A percentile compares a stretch with the other conserved stretches of the same genome.
Evolutionary conservation across 108 stramenopile species (phyloP).

Genomic region (Licmophora abbreviata): DNA sequence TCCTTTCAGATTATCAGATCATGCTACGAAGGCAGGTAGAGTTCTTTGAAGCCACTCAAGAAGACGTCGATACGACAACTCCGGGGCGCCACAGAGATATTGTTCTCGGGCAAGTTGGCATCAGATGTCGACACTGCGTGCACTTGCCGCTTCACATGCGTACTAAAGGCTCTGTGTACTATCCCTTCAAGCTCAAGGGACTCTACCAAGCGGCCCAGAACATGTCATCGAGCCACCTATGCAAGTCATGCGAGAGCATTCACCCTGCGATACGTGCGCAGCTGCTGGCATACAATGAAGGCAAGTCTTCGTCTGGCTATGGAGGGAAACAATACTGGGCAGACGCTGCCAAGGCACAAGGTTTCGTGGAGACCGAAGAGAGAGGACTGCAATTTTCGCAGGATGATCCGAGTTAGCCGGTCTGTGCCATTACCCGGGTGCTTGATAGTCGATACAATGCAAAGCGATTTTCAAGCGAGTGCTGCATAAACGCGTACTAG

Average conservation of each 20-base stretch:
- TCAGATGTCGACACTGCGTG: slow-evolving; percentile 45
- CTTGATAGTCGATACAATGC: too few species aligned
- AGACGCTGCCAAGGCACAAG: slow-evolving; percentile 25
- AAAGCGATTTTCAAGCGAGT: too few species aligned
- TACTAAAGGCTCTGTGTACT: slow-evolving; percentile 27
- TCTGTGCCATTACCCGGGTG: too few species aligned
- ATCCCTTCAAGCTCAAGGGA: slow-evolving; percentile 25
- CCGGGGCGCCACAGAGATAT: slow-evolving; percentile 37
- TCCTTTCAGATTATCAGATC: slow-evolving; percentile 39
- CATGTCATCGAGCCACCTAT: slow-evolving; percentile 30
- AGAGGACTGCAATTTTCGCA: too few species aligned
- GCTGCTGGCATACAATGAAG: slow-evolving; percentile 6
- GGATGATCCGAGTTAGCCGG: too few species aligned
- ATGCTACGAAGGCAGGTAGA: slow-evolving; percentile 41
- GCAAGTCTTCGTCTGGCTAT: slow-evolving; percentile 39
- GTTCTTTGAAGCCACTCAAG: slow-evolving; percentile 24
- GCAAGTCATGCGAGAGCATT: slow-evolving; percentile 20
- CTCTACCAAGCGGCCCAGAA: slow-evolving; percentile 44
- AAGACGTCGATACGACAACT: slow-evolving; percentile 27
- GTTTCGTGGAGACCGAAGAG: slow-evolving; percentile 5
- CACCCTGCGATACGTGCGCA: slow-evolving; percentile 5
- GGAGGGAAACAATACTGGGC: slow-evolving; percentile 78
- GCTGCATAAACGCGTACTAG: too few species aligned
- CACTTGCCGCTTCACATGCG: slow-evolving; percentile 14
- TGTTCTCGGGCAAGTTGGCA: slow-evolving; percentile 38